Conservation (phyloP, 2,329 filamentous ascomycete species). For the Penicillium sp. region DNA sequence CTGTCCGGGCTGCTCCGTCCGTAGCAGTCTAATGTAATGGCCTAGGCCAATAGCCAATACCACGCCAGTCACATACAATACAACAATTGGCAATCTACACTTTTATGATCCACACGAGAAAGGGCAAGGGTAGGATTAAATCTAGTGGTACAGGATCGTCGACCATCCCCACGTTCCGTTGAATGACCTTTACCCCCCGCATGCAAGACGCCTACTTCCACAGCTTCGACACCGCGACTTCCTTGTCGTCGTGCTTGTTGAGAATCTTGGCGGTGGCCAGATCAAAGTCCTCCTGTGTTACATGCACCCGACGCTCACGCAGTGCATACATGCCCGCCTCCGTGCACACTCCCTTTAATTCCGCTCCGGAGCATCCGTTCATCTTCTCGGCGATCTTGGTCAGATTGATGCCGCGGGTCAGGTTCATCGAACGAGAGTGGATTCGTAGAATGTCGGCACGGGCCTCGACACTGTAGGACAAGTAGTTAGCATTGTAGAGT, state of each 20-base stretch:
- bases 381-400: conserved; percentile 99
- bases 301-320: conserved; percentile 90
- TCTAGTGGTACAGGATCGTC: conserved; percentile 26
- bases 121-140: conserved; percentile 15
- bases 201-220: conserved; percentile 29
- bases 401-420: conserved; percentile 94
- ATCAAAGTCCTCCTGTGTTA: conserved; percentile 98
- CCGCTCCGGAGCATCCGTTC: conserved; percentile 96
- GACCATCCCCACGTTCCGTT: conserved; percentile 7
- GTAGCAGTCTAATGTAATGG: not conserved
- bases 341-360: conserved; percentile 97
- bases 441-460: conserved; percentile 96
- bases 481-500: conserved; percentile 16
- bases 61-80: not conserved
- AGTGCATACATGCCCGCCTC: conserved; percentile 98
- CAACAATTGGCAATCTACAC: not conserved
- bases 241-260: conserved; percentile 99
- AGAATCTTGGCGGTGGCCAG: conserved; percentile 97
- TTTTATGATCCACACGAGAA: not conserved
- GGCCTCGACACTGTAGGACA: conserved; percentile 63
- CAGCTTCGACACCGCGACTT: conserved; percentile 45
- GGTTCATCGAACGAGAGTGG: conserved; percentile 96
- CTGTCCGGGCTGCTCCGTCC: not conserved
- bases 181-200: not conserved
- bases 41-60: not conserved